A percentile compares a stretch with the other conserved stretches of the same genome.
Evolutionary conservation across 2,329 filamentous ascomycete genomes (phyloP).

Genomic region (Trichoderma sp.): DNA sequence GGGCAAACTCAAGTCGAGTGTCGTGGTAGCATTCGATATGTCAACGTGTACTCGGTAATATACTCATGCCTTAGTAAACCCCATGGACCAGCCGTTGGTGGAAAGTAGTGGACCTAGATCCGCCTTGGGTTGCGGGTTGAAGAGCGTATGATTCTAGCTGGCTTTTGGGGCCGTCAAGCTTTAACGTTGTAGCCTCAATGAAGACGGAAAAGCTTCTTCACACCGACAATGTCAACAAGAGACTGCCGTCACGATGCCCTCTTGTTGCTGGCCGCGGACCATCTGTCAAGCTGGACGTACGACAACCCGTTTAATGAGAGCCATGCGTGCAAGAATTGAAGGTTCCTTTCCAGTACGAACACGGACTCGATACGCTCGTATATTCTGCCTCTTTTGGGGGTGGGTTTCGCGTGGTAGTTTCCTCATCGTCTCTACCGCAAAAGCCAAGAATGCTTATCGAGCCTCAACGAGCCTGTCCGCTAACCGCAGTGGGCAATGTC

Average conservation of each 20-base stretch:
- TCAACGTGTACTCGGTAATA: neutral
- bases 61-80: neutral
- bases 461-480: neutral
- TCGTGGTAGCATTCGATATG: neutral
- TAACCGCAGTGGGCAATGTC: neutral
- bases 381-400: neutral
- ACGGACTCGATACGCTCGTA: neutral
- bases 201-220: neutral
- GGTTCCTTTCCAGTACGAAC: neutral
- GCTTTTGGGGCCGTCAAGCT: neutral
- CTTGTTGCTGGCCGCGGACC: neutral
- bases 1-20: neutral
- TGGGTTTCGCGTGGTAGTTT: neutral
- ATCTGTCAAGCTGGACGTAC: neutral
- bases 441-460: neutral
- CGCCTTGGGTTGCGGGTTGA: neutral
- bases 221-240: neutral
- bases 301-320: neutral
- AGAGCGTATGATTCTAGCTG: neutral
- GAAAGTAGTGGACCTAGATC: conserved; percentile 5
- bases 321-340: neutral
- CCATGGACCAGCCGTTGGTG: neutral
- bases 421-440: neutral
- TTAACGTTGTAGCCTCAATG: neutral
- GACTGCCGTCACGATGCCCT: neutral